Conservation (phyloP, 225 moss, liverwort and hornwort species). For the Physcomitrium patens region DNA sequence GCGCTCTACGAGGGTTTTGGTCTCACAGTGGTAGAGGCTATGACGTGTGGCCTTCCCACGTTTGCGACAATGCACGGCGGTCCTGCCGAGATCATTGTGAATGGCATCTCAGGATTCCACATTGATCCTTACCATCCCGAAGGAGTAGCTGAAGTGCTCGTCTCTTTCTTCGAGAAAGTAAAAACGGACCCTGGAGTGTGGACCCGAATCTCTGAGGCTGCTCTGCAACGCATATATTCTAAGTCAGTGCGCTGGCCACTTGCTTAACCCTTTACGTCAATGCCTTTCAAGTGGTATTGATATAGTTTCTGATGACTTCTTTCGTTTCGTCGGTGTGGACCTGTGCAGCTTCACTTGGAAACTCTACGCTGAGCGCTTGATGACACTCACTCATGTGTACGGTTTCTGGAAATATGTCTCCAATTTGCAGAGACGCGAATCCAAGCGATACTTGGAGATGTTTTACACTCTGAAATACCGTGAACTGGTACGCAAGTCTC, state of each 20-base stretch:
- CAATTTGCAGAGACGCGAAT: slow-evolving; percentile 66
- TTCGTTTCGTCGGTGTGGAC: too few relatives aligned
- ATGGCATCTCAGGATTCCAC: slow-evolving; percentile 78
- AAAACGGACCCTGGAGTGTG: slow-evolving; percentile 52
- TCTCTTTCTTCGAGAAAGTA: slow-evolving; percentile 71
- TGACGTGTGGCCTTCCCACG: slow-evolving; percentile 85
- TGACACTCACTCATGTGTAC: slow-evolving; percentile 88
- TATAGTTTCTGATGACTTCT: neutral
- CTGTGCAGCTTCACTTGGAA: slow-evolving; percentile 83
- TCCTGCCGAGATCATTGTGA: slow-evolving; percentile 81
- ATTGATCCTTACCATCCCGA: slow-evolving; percentile 91
- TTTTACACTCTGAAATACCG: slow-evolving; percentile 83
- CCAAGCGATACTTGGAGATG: slow-evolving; percentile 87
- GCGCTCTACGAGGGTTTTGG: slow-evolving; percentile 94
- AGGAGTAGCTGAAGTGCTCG: slow-evolving; percentile 41
- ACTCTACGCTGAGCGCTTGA: slow-evolving; percentile 78
- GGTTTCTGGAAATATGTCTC: slow-evolving; percentile 96
- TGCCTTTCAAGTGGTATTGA: neutral
- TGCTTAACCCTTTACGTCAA: neutral
- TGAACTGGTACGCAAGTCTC: slow-evolving; percentile 63
- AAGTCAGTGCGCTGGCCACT: slow-evolving; percentile 35
- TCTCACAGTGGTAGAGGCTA: slow-evolving; percentile 91
- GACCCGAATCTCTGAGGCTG: slow-evolving; percentile 67
- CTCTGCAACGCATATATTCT: slow-evolving; percentile 73
- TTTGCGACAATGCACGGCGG: slow-evolving; percentile 89